phyloP scores from a whole-genome alignment of 2,329 filamentous ascomycete species.

The Magnaporthiopsis poae region DNA sequence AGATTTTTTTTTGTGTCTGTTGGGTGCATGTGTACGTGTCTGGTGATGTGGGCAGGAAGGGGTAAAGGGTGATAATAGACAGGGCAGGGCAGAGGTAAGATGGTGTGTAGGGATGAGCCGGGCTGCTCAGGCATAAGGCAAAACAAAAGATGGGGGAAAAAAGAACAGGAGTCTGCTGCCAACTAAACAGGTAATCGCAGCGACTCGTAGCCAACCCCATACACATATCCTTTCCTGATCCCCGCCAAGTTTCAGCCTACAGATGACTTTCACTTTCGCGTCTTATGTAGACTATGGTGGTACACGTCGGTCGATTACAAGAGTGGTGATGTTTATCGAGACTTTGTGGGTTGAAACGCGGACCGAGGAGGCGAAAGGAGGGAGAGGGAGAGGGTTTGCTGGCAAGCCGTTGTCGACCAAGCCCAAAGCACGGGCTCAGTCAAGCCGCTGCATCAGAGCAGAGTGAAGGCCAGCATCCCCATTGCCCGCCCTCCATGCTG shows the following conservation, averaged over 20 bases:
- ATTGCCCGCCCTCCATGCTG: neutral
- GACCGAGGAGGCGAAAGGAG: neutral
- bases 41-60: neutral
- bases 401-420: neutral
- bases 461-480: neutral
- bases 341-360: neutral
- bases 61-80: neutral
- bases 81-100: neutral
- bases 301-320: neutral
- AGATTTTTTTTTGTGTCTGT: neutral
- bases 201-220: neutral
- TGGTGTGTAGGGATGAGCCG: neutral
- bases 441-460: neutral
- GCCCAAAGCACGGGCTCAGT: neutral
- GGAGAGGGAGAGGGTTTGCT: neutral
- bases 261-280: neutral
- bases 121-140: neutral
- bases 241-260: neutral
- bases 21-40: neutral
- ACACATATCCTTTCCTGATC: neutral
- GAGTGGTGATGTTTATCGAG: neutral
- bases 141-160: neutral
- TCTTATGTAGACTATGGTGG: neutral
- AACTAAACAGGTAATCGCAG: neutral
- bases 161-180: neutral